A percentile compares a stretch with the other conserved stretches of the same genome.
phyloP scores from a whole-genome alignment of 805 yeast genomes.

The Saturnispora besseyi region DNA sequence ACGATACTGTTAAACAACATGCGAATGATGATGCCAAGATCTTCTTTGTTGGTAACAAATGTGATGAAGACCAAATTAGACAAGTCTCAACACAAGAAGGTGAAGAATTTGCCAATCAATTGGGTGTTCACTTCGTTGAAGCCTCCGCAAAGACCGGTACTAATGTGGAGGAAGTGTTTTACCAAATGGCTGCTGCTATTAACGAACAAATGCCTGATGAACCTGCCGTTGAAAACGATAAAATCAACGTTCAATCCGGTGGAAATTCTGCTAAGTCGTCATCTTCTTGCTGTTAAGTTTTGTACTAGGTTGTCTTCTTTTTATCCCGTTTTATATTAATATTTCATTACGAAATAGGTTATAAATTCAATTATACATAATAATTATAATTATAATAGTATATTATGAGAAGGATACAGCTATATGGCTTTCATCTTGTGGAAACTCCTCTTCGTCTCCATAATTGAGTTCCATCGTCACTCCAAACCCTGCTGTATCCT shows the following conservation, averaged over 20 bases:
- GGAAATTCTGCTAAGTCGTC: slow-evolving; percentile 11
- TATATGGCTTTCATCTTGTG: slow-evolving; percentile 25
- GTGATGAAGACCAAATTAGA: slow-evolving; percentile 82
- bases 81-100: slow-evolving; percentile 89
- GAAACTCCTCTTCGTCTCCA: slow-evolving; percentile 30
- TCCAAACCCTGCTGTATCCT: slow-evolving; percentile 11
- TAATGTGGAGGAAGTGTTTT: slow-evolving; percentile 87
- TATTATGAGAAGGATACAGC: slow-evolving; percentile 3
- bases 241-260: slow-evolving; percentile 22
- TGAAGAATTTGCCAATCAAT: slow-evolving; percentile 73
- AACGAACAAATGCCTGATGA: slow-evolving; percentile 58
- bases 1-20: slow-evolving; percentile 88
- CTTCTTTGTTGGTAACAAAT: slow-evolving; percentile 91
- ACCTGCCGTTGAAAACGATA: slow-evolving; percentile 20
- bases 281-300: slow-evolving; percentile 22
- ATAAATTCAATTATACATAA: background rate
- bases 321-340: background rate
- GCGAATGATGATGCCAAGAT: slow-evolving; percentile 95
- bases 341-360: slow-evolving; percentile 1
- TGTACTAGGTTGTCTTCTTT: background rate
- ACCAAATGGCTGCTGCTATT: slow-evolving; percentile 77
- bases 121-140: slow-evolving; percentile 87
- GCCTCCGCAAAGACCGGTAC: slow-evolving; percentile 92
- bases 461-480: slow-evolving; percentile 18
- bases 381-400: background rate